Evolutionary conservation across 1,139 yeast genomes (phyloP).

Genomic region (Debaryomyces psychrophilus): DNA sequence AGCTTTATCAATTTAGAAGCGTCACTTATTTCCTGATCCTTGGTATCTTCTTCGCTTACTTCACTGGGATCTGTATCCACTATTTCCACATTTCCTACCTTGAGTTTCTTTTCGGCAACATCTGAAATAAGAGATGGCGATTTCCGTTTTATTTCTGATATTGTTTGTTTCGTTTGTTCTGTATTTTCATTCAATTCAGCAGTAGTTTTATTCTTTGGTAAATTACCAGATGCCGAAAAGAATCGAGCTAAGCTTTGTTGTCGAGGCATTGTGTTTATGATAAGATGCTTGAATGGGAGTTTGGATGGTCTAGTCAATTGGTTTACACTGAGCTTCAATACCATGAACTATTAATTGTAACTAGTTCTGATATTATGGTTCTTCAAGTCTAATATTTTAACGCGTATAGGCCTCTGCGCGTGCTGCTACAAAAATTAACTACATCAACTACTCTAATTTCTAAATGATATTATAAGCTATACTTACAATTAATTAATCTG

Average conservation of each 20-base stretch:
- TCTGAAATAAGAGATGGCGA: conserved; percentile 2
- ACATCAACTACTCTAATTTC: not conserved
- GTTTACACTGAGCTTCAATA: conserved; percentile 1
- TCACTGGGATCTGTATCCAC: conserved; percentile 14
- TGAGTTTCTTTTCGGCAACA: conserved; percentile 9
- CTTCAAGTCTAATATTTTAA: not conserved
- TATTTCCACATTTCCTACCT: conserved; percentile 3
- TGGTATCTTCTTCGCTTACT: conserved; percentile 10
- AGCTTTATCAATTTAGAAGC: conserved; percentile 30
- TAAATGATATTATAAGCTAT: conserved; percentile 1
- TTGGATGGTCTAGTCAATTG: conserved; percentile 1
- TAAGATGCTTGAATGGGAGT: not conserved
- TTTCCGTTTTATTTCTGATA: not conserved
- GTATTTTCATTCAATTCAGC: conserved; percentile 9
- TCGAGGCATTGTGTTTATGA: conserved; percentile 30
- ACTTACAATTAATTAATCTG: not conserved
- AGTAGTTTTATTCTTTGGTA: conserved; percentile 6
- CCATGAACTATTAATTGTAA: conserved; percentile 2
- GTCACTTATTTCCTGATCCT: conserved; percentile 18
- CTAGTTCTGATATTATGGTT: not conserved
- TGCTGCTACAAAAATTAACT: not conserved
- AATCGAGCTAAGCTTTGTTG: conserved; percentile 43
- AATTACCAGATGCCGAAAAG: conserved; percentile 25
- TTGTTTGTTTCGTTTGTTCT: conserved; percentile 2
- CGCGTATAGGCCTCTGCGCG: conserved; percentile 3